phyloP scores from a whole-genome alignment of 345 rosid genomes.

The sweet orange (Citrus sinensis) region DNA sequence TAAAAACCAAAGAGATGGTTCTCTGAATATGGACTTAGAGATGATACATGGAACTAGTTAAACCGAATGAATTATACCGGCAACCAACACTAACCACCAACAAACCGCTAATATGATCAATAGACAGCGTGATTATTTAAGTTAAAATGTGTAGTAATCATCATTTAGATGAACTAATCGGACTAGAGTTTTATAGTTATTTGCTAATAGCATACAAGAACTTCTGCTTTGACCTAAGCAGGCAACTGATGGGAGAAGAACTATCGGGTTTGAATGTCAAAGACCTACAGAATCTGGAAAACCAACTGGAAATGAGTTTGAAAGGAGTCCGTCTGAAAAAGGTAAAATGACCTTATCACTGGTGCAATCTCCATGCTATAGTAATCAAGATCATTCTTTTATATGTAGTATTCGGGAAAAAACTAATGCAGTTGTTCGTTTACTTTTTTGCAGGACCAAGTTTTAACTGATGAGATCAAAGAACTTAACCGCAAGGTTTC shows the following conservation, averaged over 20 bases:
- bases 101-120: background rate
- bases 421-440: background rate
- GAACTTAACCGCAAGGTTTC: conserved; percentile 59
- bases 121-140: background rate
- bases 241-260: conserved; percentile 83
- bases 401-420: background rate
- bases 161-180: background rate
- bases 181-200: background rate
- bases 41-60: background rate
- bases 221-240: conserved; percentile 13
- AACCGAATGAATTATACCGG: background rate
- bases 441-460: conserved; percentile 47
- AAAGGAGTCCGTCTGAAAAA: conserved; percentile 58
- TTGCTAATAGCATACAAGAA: conserved; percentile 2
- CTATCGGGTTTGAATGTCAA: conserved; percentile 59
- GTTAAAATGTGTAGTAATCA: background rate
- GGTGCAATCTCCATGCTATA: background rate
- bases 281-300: conserved; percentile 66
- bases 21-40: background rate
- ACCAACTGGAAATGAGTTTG: conserved; percentile 65
- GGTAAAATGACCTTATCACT: conserved; percentile 27
- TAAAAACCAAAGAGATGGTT: background rate
- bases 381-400: background rate
- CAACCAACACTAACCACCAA: background rate
- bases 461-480: conserved; percentile 49